Base-by-base conservation (phyloP, 371 early-diverging fungal species). In the Apophysomyces variabilis region DNA sequence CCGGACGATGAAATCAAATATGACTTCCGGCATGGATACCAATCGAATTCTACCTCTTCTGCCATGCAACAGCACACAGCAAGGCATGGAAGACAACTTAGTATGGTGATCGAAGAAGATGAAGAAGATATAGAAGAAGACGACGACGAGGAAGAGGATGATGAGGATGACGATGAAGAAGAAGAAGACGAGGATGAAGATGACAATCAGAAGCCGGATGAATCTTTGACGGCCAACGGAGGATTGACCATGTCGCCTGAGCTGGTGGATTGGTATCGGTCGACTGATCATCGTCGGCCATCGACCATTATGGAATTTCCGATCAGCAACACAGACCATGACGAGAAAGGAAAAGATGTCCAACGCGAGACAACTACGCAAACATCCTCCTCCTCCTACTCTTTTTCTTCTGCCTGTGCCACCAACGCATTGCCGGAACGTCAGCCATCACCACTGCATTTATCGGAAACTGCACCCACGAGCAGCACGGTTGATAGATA, bases 251-350 rank as follows among this genome's bases (percentile, higher is more conserved):
- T 80, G 60, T 80, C 80, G 13, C 75, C 75, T 5, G 77, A 73
- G 39, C 46, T 80, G 9, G 57, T 80, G 5, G 58, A 77, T 16
- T 74, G 75, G 76, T 80, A 80, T 47, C 67, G 77, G 16, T 75
- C 80, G 21, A 69, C 70, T 7, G 72, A 54, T 14, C 63, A 35
- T 61, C 54, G 62, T 47, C 63, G 43, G 32, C 60, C 60, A 59
- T 59, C 60, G 38, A 59, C 43, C n/a, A 38, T 47, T 57, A 66
- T 32, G 44, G 54, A 50, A 61, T 1, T 56, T 39, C 61, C 65
- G 43, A 58, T 47, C 36, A n/a, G n/a, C 47, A 60, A 14, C 62
- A 59, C 38, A 68, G 5, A 63, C 60, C 35, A 44, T 64, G 46
- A 41, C 5, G 60, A 60, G 8, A 60, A 38, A 32, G 41, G 18